Conservation (phyloP, 176 grass and related monocot genomes). For the Carex pumila region DNA sequence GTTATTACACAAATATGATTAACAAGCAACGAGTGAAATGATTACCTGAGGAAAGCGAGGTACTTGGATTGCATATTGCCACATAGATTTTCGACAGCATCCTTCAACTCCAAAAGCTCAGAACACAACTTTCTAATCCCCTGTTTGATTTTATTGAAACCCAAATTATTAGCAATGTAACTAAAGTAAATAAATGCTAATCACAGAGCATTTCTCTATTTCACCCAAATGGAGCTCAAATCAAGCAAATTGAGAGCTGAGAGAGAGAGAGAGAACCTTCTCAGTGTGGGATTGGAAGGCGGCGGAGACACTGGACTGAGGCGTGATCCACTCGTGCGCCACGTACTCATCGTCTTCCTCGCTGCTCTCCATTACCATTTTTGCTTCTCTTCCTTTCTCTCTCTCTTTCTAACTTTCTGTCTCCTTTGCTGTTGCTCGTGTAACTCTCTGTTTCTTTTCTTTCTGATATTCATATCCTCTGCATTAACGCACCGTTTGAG, state of each 20-base stretch:
- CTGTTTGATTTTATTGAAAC: conserved; percentile 19
- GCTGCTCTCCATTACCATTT: conserved; percentile 76
- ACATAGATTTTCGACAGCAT: conserved; percentile 91
- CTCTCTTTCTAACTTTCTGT: background rate
- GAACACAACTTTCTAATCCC: conserved; percentile 87
- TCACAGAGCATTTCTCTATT: background rate
- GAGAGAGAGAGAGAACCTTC: conserved; percentile 35
- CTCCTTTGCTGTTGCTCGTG: background rate
- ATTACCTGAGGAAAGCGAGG: conserved; percentile 80
- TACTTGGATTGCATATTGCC: conserved; percentile 88
- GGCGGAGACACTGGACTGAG: conserved; percentile 87
- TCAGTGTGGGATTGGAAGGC: conserved; percentile 84
- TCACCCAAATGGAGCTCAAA: background rate
- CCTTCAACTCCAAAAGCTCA: conserved; percentile 88
- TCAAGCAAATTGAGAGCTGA: background rate
- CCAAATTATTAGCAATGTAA: background rate
- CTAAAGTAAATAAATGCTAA: background rate
- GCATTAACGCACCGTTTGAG: no score
- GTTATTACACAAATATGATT: no score
- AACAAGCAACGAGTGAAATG: background rate
- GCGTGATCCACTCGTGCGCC: conserved; percentile 95
- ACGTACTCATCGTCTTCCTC: conserved; percentile 83
- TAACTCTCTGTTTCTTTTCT: no score
- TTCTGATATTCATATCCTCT: no score
- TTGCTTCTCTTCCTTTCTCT: background rate